These are phyloP conservation scores for Sporothrix inflata DNA, from an alignment of 2,329 filamentous ascomycete genomes.

Conservation along the genomic window DNA sequence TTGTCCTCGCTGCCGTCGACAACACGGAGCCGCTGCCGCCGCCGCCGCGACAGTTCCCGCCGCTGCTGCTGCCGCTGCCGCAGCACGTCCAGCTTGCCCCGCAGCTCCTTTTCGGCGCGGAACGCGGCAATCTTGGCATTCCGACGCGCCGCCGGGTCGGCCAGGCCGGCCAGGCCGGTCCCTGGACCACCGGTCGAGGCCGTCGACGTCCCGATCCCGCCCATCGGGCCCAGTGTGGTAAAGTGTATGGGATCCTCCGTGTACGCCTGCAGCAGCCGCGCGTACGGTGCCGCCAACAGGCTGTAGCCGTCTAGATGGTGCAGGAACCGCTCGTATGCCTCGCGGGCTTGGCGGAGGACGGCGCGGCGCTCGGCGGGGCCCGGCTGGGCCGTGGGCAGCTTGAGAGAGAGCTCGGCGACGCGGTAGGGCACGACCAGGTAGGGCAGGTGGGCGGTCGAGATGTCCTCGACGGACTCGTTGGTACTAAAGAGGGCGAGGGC, in stretches of 20 bases:
- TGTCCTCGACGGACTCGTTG: slow-evolving; percentile 87
- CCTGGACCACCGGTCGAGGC: background rate
- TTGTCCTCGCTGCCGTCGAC: background rate
- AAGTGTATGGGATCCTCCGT: slow-evolving; percentile 73
- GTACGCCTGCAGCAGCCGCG: slow-evolving; percentile 72
- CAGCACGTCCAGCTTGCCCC: slow-evolving; percentile 72
- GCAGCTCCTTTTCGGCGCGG: slow-evolving; percentile 81
- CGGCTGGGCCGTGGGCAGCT: slow-evolving; percentile 54
- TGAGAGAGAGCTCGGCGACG: slow-evolving; percentile 78
- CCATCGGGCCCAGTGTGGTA: slow-evolving; percentile 61
- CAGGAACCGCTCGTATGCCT: slow-evolving; percentile 78
- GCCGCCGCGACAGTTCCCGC: slow-evolving; percentile 25
- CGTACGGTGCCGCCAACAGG: slow-evolving; percentile 67
- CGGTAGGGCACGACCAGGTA: slow-evolving; percentile 80
- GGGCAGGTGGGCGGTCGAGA: slow-evolving; percentile 81
- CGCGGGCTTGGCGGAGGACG: slow-evolving; percentile 65
- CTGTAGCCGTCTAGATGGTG: slow-evolving; percentile 77
- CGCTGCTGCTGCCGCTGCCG: slow-evolving; percentile 44
- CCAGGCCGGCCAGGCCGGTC: slow-evolving; percentile 33
- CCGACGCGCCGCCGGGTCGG: slow-evolving; percentile 67
- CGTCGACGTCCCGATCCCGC: slow-evolving; percentile 38
- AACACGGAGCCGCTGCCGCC: slow-evolving; percentile 11
- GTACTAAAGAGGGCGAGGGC: slow-evolving; percentile 82
- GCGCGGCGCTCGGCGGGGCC: slow-evolving; percentile 57
- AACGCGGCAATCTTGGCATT: slow-evolving; percentile 86